Evolutionary conservation across 2,329 filamentous ascomycete genomes (phyloP).

Genomic region (Cucurbitaria berberidis): DNA sequence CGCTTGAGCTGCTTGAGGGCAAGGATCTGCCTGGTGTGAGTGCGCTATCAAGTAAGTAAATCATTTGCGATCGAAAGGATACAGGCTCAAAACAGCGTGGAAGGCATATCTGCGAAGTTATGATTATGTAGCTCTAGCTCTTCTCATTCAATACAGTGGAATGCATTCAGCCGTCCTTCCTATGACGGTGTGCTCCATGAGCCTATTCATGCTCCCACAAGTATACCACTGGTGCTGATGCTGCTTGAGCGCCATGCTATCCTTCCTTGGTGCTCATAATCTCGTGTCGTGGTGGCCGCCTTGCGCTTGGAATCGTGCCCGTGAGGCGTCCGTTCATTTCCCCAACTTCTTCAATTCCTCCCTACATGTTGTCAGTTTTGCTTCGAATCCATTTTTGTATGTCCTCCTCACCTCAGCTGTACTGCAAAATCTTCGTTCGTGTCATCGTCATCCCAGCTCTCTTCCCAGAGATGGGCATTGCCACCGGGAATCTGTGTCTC

Average conservation of each 20-base stretch:
- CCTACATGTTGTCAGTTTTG: constrained; percentile 53
- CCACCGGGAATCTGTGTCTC: constrained; percentile 82
- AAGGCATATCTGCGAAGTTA: constrained; percentile 42
- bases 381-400: background rate
- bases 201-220: background rate
- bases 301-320: background rate
- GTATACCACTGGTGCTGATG: constrained; percentile 6
- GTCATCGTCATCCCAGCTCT: constrained; percentile 99
- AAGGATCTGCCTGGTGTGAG: constrained; percentile 95
- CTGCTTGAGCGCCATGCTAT: background rate
- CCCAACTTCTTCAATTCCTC: constrained; percentile 96
- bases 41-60: constrained; percentile 80
- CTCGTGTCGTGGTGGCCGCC: constrained; percentile 1
- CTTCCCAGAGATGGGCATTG: constrained; percentile 93
- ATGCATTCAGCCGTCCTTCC: constrained; percentile 9
- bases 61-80: constrained; percentile 21
- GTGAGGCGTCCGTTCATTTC: constrained; percentile 54
- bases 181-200: constrained; percentile 10
- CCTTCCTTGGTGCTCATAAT: background rate
- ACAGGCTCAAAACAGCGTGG: constrained; percentile 29
- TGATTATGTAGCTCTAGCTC: constrained; percentile 42
- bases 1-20: constrained; percentile 94
- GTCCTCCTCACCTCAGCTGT: constrained; percentile 78
- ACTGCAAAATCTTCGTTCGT: constrained; percentile 94
- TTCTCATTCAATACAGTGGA: constrained; percentile 27